Evolutionary conservation across 2,329 filamentous ascomycete genomes (phyloP).

Genomic region (Paecilomyces fulvus): DNA sequence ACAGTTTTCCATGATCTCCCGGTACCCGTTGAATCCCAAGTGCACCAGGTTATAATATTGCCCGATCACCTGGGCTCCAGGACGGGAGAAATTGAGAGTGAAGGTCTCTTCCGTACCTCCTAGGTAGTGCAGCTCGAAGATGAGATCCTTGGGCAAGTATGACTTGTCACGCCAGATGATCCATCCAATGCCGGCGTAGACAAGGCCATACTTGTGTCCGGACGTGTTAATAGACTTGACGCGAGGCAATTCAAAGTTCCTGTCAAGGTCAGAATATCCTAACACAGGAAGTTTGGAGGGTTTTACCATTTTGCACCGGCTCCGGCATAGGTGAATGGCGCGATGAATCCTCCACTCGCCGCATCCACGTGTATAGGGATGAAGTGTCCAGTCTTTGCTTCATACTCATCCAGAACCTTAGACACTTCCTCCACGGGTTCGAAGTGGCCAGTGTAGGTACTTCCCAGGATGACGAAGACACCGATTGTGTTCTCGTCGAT

Average conservation of each 20-base stretch:
- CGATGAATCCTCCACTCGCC: constrained; percentile 36
- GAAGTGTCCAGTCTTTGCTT: constrained; percentile 53
- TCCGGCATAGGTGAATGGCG: constrained; percentile 32
- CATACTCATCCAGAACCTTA: constrained; percentile 54
- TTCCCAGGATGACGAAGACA: constrained; percentile 64
- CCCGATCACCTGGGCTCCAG: constrained; percentile 59
- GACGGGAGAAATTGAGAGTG: constrained; percentile 64
- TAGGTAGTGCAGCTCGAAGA: constrained; percentile 64
- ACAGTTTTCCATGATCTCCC: constrained; percentile 55
- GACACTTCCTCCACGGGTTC: constrained; percentile 63
- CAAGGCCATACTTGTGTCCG: constrained; percentile 44
- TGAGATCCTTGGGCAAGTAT: constrained; percentile 57
- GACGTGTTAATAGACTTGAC: constrained; percentile 52
- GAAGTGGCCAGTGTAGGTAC: constrained; percentile 66
- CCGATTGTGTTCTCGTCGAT: constrained; percentile 71
- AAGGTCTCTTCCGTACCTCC: constrained; percentile 64
- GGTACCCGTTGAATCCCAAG: constrained; percentile 58
- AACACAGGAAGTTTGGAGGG: neutral
- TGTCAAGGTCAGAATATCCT: constrained; percentile 21
- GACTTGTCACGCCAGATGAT: constrained; percentile 59
- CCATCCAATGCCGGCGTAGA: constrained; percentile 63
- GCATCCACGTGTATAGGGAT: constrained; percentile 53
- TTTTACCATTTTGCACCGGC: constrained; percentile 46
- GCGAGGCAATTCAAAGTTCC: constrained; percentile 24
- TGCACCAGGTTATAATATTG: constrained; percentile 69